Evolutionary conservation across 495 filamentous ascomycete species (phyloP), one percentile per base, ranked within the genome.

Genomic region (Xylaria flabelliformis): DNA sequence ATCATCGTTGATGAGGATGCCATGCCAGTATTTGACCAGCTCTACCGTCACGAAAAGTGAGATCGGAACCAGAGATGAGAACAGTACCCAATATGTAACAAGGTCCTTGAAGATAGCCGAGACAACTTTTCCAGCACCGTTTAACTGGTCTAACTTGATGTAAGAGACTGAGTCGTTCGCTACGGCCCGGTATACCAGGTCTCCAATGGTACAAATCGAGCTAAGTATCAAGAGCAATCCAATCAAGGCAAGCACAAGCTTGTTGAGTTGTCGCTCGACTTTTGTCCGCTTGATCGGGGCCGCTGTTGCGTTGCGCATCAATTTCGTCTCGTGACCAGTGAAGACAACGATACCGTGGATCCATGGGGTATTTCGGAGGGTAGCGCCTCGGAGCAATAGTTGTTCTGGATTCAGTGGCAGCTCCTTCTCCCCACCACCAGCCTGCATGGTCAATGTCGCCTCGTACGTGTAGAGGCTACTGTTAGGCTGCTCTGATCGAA

Each of bases 381-480:
- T 98, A 15, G 97, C 97, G 59, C 97, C 97, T 83, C 97, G 90
- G 48, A 99, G 88, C 21, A 99, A 85, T 29, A 99, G 85, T 77
- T 95, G 92, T 76, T 96, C 93, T 1, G 85, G 80, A 64, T 82
- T 82, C 61, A 85, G 70, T 39, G 82, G 76, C 12, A 86, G 67
- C 77, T 98, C 97, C 82, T 97, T 98, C 84, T 99, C 97, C 9
- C 97, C 97, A 15, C 96, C 96, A 44, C 97, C 96, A 65, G 91
- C 88, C 73, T 93, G 91, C 88, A 98, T 93, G 1, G 94, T 98
- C 80, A 99, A 80, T 1, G 97, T 98, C 53, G 94, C 97, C 81
- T 99, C 97, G 79, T 98, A 99, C 4, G 97, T 99, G 78, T 99
- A 99, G 48, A 99, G 84, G 80, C 94, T 98, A 83, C 94, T 97